Evolutionary conservation across 345 rosid species (phyloP), one percentile per base, ranked within the genome.

Genomic region (thale cress (Arabidopsis thaliana)): DNA sequence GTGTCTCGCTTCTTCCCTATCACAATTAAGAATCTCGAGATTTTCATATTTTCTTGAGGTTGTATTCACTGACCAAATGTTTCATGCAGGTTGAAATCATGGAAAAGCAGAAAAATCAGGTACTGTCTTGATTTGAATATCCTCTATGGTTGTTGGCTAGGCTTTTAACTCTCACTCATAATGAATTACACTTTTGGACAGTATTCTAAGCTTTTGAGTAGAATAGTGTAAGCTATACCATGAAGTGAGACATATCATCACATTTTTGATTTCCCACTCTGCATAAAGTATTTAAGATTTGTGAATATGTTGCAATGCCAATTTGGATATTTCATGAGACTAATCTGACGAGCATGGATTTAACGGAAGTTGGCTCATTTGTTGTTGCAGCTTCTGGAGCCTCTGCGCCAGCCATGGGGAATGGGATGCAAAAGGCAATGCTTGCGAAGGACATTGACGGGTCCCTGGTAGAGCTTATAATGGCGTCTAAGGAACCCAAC

Each of bases 361-460:
- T 51, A 41, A 60, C 23, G n/a, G 33, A 68, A 24, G 20, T 10
- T 49, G 32, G 44, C 32, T 41, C 50, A 33, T 69, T 33, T 42
- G 67, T 60, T 73, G 37, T 52, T n/a, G 51, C 79, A 86, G 89
- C 75, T 83, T 53, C 44, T 79, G 11, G 91, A 91, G 84, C 77
- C 72, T 16, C 55, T 82, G 80, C 83, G 59, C 25, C 80, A 68
- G 81, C 82, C 86, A 68, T 74, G 84, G 85, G 87, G 30, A 61
- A 62, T 62, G 67, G 38, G 92, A 71, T 79, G 81, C 52, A 88
- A 89, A 80, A 84, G 83, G 75, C 87, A 78, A 45, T 84, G 97
- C 85, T 79, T 95, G 87, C 85, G 93, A 72, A 84, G 99, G 86
- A 89, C 99, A 40, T 75, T 83, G 80, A 79, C 98, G 0, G 96